phyloP scores from a whole-genome alignment of 176 grass and related monocot genomes.

The Oryza officinalis region DNA sequence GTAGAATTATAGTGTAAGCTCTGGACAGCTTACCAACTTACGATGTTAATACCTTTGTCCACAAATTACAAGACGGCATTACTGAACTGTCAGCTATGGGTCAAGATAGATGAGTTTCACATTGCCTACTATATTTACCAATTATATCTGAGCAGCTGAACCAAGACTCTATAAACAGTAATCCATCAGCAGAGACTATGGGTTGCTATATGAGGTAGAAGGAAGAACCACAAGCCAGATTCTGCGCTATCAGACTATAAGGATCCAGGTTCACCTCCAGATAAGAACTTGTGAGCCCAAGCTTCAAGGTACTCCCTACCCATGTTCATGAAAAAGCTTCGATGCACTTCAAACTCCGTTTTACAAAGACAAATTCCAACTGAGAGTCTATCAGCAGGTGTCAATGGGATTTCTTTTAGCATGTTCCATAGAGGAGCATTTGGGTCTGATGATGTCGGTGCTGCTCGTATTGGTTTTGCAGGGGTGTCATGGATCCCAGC shows the following conservation, averaged over 20 bases:
- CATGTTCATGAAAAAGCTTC: conserved; percentile 60
- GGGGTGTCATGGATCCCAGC: conserved; percentile 3
- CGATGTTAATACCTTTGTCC: neutral
- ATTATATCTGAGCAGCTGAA: neutral
- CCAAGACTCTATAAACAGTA: neutral
- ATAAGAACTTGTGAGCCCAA: conserved; percentile 51
- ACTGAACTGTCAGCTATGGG: neutral
- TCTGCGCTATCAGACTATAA: conserved; percentile 16
- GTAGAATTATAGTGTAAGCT: neutral
- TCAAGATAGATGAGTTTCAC: conserved; percentile 4
- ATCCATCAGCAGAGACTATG: conserved; percentile 1
- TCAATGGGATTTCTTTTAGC: conserved; percentile 52
- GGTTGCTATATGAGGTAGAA: neutral
- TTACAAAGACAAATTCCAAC: conserved; percentile 51
- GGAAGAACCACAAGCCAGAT: neutral
- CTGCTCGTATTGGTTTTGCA: conserved; percentile 22
- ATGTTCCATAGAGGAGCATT: conserved; percentile 54
- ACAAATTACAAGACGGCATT: neutral
- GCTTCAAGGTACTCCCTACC: conserved; percentile 57
- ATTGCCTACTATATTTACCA: conserved; percentile 29
- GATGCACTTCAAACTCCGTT: conserved; percentile 47
- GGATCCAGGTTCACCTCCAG: conserved; percentile 40
- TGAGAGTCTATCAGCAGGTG: conserved; percentile 45
- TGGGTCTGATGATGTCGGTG: conserved; percentile 42
- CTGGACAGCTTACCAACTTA: neutral